Evolutionary conservation across 2,329 filamentous ascomycete species (phyloP).

Genomic region (Trichoderma breve): DNA sequence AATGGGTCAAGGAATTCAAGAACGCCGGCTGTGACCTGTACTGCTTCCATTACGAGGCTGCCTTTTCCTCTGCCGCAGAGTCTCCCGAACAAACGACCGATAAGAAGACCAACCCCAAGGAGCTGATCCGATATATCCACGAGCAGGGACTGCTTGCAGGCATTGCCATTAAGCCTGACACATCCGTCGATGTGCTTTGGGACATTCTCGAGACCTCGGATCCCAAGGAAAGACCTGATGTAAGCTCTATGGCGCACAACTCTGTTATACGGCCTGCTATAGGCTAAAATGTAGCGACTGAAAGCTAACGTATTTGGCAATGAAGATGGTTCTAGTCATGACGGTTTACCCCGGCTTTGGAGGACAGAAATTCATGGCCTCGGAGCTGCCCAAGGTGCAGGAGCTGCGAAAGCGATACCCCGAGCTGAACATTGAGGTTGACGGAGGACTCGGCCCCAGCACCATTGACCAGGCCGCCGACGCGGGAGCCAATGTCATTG

Average conservation of each 20-base stretch:
- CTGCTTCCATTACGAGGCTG: slow-evolving; percentile 99
- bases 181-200: slow-evolving; percentile 86
- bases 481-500: slow-evolving; percentile 95
- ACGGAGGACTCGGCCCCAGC: slow-evolving; percentile 81
- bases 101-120: slow-evolving; percentile 73
- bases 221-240: slow-evolving; percentile 79
- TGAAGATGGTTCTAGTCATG: slow-evolving; percentile 96
- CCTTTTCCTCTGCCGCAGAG: slow-evolving; percentile 82
- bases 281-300: background rate
- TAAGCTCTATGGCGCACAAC: slow-evolving; percentile 45
- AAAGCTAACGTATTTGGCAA: background rate
- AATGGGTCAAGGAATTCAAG: slow-evolving; percentile 96
- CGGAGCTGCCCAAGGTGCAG: slow-evolving; percentile 89
- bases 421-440: slow-evolving; percentile 93
- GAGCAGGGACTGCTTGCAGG: slow-evolving; percentile 83
- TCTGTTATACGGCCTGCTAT: slow-evolving; percentile 22
- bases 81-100: slow-evolving; percentile 68
- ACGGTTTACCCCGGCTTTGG: slow-evolving; percentile 97
- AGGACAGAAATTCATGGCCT: slow-evolving; percentile 97
- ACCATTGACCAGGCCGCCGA: slow-evolving; percentile 94
- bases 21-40: slow-evolving; percentile 96
- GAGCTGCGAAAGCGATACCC: slow-evolving; percentile 82
- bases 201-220: slow-evolving; percentile 76
- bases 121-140: slow-evolving; percentile 89
- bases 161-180: slow-evolving; percentile 93